Conservation (phyloP, 805 yeast species). For the Kodamaea nitidulidarum region DNA sequence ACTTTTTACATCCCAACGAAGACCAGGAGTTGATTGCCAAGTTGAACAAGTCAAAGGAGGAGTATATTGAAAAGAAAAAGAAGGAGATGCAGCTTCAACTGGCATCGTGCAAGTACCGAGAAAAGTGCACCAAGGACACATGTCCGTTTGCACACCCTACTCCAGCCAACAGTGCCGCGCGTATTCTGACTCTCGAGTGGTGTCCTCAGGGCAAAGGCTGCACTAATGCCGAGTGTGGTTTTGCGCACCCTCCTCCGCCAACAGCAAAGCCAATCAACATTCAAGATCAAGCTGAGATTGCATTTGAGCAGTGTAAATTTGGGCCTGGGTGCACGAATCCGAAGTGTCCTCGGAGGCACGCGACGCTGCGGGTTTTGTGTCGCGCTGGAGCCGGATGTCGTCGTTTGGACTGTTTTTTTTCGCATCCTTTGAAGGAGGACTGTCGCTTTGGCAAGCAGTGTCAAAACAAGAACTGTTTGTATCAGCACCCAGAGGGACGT, state of each 20-base stretch:
- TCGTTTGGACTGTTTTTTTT: conserved; percentile 75
- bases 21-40: conserved; percentile 71
- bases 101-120: conserved; percentile 72
- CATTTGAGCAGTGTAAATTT: conserved; percentile 79
- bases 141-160: conserved; percentile 94
- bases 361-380: conserved; percentile 66
- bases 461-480: conserved; percentile 66
- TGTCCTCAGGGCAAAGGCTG: conserved; percentile 70
- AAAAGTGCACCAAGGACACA: conserved; percentile 65
- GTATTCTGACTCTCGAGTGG: conserved; percentile 67
- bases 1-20: conserved; percentile 78
- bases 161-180: conserved; percentile 72
- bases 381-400: conserved; percentile 78
- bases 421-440: conserved; percentile 74
- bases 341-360: conserved; percentile 82
- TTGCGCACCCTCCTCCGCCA: conserved; percentile 79
- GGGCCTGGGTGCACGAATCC: conserved; percentile 72
- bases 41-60: conserved; percentile 58
- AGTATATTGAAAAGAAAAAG: conserved; percentile 39
- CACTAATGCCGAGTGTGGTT: conserved; percentile 54
- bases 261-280: conserved; percentile 29
- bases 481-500: conserved; percentile 80
- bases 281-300: conserved; percentile 35
- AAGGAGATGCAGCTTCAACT: conserved; percentile 27
- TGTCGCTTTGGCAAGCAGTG: conserved; percentile 81